These are phyloP conservation scores for Colletotrichum godetiae DNA, from an alignment of 2,329 filamentous ascomycete genomes.

Conservation along the genomic window DNA sequence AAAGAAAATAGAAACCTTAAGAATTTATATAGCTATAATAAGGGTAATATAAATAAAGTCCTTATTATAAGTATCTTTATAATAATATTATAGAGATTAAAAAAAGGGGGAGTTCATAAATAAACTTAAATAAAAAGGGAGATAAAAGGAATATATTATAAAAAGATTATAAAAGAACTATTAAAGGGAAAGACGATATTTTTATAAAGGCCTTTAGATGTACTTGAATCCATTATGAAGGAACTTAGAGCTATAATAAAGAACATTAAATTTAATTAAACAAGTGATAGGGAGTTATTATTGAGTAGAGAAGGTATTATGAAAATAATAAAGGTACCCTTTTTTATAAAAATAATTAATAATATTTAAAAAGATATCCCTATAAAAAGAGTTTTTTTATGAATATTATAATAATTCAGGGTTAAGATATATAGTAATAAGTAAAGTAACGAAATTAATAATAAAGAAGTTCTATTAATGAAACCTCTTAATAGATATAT, in stretches of 20 bases:
- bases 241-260: not conserved
- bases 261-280: not conserved
- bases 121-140: no score
- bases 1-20: not conserved
- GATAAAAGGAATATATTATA: not conserved
- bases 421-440: not conserved
- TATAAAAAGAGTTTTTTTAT: not conserved
- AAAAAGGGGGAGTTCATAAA: not conserved
- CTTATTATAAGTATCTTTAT: not conserved
- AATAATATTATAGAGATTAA: no score
- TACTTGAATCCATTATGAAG: no score
- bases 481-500: not conserved
- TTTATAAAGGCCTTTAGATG: not conserved
- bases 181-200: not conserved
- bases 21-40: not conserved
- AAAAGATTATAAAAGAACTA: not conserved
- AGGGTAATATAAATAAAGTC: not conserved
- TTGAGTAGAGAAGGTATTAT: not conserved
- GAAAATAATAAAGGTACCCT: not conserved
- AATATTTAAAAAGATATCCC: not conserved
- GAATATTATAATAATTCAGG: constrained; percentile 7
- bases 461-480: not conserved
- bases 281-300: not conserved
- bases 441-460: not conserved
- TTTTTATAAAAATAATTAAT: not conserved